A percentile compares a stretch with the other conserved stretches of the same genome.
phyloP scores from a whole-genome alignment of 2,329 filamentous ascomycete genomes.

The Calonectria pseudoreteaudii region DNA sequence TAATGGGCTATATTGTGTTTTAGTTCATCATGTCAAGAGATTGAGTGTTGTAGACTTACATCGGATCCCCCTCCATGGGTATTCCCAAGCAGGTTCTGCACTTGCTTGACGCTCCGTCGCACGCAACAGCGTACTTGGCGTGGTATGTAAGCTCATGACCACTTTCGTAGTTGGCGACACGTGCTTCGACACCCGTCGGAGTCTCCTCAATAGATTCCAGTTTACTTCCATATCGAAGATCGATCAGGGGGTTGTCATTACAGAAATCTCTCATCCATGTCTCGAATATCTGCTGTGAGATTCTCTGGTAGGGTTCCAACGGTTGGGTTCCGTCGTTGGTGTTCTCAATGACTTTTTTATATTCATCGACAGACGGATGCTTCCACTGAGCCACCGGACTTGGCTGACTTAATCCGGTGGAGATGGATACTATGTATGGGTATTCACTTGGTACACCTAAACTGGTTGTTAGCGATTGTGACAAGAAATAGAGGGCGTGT shows the following conservation, averaged over 20 bases:
- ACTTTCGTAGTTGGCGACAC: not conserved
- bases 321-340: slow-evolving; percentile 16
- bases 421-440: slow-evolving; percentile 7
- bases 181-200: not conserved
- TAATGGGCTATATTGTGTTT: not conserved
- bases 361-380: slow-evolving; percentile 5
- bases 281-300: slow-evolving; percentile 16
- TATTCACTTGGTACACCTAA: slow-evolving; percentile 1
- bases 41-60: not conserved
- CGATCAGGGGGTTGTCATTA: slow-evolving; percentile 6
- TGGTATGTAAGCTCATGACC: not conserved
- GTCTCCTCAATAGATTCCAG: not conserved
- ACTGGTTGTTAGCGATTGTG: not conserved
- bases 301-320: slow-evolving; percentile 11
- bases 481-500: not conserved
- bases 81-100: not conserved
- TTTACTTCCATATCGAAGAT: slow-evolving; percentile 2
- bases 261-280: slow-evolving; percentile 9
- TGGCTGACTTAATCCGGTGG: not conserved
- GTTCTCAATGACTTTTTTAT: not conserved
- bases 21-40: not conserved
- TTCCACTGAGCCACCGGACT: slow-evolving; percentile 1
- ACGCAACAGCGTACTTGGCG: not conserved
- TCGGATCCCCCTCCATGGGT: slow-evolving; percentile 3
- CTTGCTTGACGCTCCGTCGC: slow-evolving; percentile 15